Evolutionary conservation across 305 asterid species (phyloP).

Genomic region (Rubia tinctorum): DNA sequence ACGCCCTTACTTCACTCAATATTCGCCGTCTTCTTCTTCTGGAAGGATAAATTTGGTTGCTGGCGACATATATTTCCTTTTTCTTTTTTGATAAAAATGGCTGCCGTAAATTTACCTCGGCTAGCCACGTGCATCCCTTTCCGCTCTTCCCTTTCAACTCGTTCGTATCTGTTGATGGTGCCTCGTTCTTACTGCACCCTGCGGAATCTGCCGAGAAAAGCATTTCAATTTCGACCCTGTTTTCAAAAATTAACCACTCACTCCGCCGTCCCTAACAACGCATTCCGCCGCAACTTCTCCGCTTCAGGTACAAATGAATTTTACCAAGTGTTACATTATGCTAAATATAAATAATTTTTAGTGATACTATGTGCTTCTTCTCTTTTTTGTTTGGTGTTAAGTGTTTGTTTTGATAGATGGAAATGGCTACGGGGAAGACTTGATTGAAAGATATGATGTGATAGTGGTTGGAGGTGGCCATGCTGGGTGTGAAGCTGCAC

Average conservation of each 20-base stretch:
- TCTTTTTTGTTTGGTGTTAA: background rate
- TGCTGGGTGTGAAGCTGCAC: slow-evolving; percentile 99
- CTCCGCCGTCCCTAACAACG: background rate
- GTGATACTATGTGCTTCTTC: background rate
- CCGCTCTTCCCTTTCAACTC: slow-evolving; percentile 3
- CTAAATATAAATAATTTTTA: background rate
- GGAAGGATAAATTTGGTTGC: background rate
- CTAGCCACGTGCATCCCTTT: slow-evolving; percentile 10
- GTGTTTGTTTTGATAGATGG: slow-evolving; percentile 33
- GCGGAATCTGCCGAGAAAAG: background rate
- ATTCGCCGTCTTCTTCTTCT: background rate
- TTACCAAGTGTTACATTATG: background rate
- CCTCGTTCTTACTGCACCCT: slow-evolving; percentile 10
- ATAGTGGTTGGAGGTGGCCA: slow-evolving; percentile 99
- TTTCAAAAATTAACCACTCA: background rate
- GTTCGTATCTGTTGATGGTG: slow-evolving; percentile 1
- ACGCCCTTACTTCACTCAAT: background rate
- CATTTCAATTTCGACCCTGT: background rate
- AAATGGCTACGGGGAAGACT: slow-evolving; percentile 33
- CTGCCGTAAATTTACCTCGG: slow-evolving; percentile 17
- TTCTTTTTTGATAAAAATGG: slow-evolving; percentile 2
- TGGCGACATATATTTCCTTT: background rate
- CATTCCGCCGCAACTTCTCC: slow-evolving; percentile 4
- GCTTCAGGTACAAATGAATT: slow-evolving; percentile 16
- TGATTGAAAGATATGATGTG: slow-evolving; percentile 78